phyloP scores from a whole-genome alignment of 106 monocot genomes.

The Platanthera guangdongensis region DNA sequence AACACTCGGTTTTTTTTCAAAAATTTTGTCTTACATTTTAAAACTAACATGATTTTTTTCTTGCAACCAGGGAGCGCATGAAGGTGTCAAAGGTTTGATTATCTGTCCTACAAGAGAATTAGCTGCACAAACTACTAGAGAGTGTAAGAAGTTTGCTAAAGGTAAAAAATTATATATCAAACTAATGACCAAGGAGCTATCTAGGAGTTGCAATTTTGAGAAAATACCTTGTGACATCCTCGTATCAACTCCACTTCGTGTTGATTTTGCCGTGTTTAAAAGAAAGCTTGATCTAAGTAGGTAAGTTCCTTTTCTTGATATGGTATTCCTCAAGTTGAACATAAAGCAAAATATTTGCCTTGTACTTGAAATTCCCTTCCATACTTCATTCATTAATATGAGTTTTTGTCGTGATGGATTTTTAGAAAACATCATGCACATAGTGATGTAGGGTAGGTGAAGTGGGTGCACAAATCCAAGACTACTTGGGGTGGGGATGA shows the following conservation, averaged over 20 bases:
- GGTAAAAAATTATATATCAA: slow-evolving; percentile 81
- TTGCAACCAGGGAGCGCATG: slow-evolving; percentile 66
- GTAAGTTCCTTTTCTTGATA: slow-evolving; percentile 20
- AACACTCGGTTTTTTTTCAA: slow-evolving; percentile 9
- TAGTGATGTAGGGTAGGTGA: too few relatives aligned
- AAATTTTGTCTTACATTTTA: background rate
- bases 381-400: background rate
- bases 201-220: slow-evolving; percentile 65
- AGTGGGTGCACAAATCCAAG: too few relatives aligned
- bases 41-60: slow-evolving; percentile 14
- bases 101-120: slow-evolving; percentile 97
- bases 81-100: slow-evolving; percentile 77
- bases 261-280: slow-evolving; percentile 65
- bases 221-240: slow-evolving; percentile 83
- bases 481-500: too few relatives aligned
- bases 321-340: background rate
- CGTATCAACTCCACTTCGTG: slow-evolving; percentile 86
- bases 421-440: background rate
- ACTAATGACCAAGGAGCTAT: slow-evolving; percentile 91
- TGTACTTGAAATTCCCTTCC: background rate
- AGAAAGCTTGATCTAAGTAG: slow-evolving; percentile 91
- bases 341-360: background rate
- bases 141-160: slow-evolving; percentile 83
- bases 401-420: background rate
- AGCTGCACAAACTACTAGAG: slow-evolving; percentile 83